Conservation (phyloP, 306 rosid species). For the Morella rubra region DNA sequence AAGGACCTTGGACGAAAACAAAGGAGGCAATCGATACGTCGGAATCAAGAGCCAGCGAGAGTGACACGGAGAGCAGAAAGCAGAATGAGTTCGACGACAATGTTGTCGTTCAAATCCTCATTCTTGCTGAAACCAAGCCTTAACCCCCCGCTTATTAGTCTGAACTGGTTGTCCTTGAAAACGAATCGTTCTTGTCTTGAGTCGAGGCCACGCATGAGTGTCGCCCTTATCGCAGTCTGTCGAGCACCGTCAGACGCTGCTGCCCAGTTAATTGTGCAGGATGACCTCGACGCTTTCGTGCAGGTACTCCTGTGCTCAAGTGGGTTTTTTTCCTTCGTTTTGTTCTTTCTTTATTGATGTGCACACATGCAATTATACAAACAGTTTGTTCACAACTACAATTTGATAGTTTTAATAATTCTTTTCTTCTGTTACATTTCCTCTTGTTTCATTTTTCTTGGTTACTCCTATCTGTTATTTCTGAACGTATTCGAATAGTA, state of each 20-base stretch:
- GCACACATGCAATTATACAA: not conserved
- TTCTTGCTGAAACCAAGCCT: not conserved
- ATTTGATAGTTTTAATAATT: not conserved
- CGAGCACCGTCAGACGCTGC: constrained; percentile 6
- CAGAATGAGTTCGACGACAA: not conserved
- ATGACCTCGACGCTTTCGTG: constrained; percentile 52
- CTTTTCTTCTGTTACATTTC: not conserved
- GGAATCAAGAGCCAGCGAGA: not conserved
- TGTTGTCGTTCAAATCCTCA: not conserved
- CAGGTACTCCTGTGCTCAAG: constrained; percentile 27
- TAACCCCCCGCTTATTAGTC: not conserved
- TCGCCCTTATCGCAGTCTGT: not conserved
- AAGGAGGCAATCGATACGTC: not conserved
- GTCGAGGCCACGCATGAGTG: constrained; percentile 7
- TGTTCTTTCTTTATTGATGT: not conserved
- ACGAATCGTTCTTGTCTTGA: not conserved
- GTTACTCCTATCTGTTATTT: not conserved
- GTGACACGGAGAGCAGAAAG: not conserved
- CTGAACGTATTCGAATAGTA: not conserved
- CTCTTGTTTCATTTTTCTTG: not conserved
- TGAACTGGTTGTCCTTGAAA: not conserved
- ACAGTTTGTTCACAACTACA: not conserved
- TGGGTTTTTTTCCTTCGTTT: not conserved
- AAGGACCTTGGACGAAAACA: not conserved
- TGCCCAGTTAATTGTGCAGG: constrained; percentile 21